Percentiles rank a stretch among this genome's conserved stretches.
These are phyloP conservation scores for Apiospora kogelbergensis DNA, from an alignment of 2,329 filamentous ascomycete genomes.

Conservation along the genomic window DNA sequence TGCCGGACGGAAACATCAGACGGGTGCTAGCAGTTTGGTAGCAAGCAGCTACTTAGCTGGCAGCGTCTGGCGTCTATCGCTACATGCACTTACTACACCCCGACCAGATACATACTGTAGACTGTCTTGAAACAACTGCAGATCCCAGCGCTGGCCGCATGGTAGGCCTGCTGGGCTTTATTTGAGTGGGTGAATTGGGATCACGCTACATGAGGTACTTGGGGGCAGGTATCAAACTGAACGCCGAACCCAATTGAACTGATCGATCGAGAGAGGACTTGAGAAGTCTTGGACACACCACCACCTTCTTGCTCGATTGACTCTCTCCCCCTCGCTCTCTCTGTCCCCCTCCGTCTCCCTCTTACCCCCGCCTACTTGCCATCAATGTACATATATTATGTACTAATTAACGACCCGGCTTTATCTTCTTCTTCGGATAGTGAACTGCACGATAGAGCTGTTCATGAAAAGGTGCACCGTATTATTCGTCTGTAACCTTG, in stretches of 20 bases:
- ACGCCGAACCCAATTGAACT: neutral
- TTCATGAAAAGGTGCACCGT: neutral
- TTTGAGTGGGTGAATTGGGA: neutral
- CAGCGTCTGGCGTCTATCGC: neutral
- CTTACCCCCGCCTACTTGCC: neutral
- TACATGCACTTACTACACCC: neutral
- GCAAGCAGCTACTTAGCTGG: neutral
- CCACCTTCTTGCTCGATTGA: neutral
- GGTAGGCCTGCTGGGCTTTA: neutral
- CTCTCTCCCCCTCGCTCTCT: no score
- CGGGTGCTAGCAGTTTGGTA: neutral
- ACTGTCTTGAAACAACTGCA: constrained; percentile 3
- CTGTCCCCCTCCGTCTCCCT: no score
- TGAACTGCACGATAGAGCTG: neutral
- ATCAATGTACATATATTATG: neutral
- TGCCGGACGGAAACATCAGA: neutral
- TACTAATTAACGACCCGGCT: neutral
- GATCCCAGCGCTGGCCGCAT: neutral
- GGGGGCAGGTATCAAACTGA: neutral
- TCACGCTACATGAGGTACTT: neutral
- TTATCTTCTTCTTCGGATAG: neutral
- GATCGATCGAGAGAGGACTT: neutral
- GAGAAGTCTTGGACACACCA: no score
- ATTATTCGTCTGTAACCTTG: constrained; percentile 4
- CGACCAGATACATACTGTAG: neutral